phyloP scores from a whole-genome alignment of 176 grass and related monocot species.

The Alopecurus myosuroides region DNA sequence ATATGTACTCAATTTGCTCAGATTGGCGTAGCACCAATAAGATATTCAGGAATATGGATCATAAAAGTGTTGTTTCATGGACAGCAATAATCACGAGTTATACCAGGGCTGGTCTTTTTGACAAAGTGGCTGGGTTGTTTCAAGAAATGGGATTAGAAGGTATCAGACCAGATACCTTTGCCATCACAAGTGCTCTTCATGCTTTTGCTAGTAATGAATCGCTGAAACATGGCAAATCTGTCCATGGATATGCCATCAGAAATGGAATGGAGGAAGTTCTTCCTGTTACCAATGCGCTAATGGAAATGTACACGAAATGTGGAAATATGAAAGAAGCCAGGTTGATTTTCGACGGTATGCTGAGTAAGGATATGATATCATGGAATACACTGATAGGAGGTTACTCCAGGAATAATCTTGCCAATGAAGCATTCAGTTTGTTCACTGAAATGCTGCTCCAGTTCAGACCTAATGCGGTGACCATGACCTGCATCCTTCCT shows the following conservation, averaged over 20 bases:
- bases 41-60: conserved; percentile 62
- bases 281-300: conserved; percentile 58
- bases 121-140: conserved; percentile 54
- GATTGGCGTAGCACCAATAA: conserved; percentile 55
- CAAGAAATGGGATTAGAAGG: conserved; percentile 55
- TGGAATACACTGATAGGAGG: conserved; percentile 92
- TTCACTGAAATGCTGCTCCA: conserved; percentile 61
- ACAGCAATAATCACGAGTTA: conserved; percentile 74
- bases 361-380: conserved; percentile 70
- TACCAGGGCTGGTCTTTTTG: conserved; percentile 48
- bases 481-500: conserved; percentile 78
- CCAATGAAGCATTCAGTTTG: conserved; percentile 59
- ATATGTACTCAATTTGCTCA: conserved; percentile 87
- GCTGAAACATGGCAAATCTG: conserved; percentile 46
- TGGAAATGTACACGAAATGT: conserved; percentile 84
- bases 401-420: conserved; percentile 59
- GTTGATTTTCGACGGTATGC: conserved; percentile 41
- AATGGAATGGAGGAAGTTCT: conserved; percentile 56
- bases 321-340: conserved; percentile 59
- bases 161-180: conserved; percentile 49
- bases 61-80: conserved; percentile 70
- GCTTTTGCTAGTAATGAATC: conserved; percentile 65
- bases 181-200: conserved; percentile 66
- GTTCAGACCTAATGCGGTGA: conserved; percentile 67
- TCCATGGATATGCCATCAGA: conserved; percentile 57